Conservation (phyloP, 2,329 filamentous ascomycete species). For the Trichoderma simmonsii region DNA sequence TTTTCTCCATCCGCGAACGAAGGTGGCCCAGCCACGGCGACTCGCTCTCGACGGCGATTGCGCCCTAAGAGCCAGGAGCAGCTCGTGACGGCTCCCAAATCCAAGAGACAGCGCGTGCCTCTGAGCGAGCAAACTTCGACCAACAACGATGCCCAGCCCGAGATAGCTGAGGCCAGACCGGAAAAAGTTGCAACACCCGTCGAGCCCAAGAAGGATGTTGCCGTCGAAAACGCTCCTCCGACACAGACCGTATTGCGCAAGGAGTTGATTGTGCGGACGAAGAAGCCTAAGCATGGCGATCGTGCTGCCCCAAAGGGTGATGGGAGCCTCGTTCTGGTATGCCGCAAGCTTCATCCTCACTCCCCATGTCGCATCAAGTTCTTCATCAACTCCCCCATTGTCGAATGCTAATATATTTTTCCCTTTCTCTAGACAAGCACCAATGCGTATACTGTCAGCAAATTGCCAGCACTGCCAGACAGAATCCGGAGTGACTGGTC, state of each 20-base stretch:
- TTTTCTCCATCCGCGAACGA: conserved; percentile 56
- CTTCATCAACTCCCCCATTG: not conserved
- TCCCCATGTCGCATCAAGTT: conserved; percentile 10
- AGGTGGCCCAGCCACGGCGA: conserved; percentile 53
- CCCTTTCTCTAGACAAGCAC: conserved; percentile 64
- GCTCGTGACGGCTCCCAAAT: conserved; percentile 56
- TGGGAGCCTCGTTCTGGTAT: conserved; percentile 63
- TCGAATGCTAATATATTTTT: conserved; percentile 22
- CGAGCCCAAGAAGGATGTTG: conserved; percentile 43
- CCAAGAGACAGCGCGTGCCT: conserved; percentile 59
- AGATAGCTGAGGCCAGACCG: conserved; percentile 56
- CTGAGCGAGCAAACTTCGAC: conserved; percentile 56
- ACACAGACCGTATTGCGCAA: conserved; percentile 39
- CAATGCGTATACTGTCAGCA: conserved; percentile 79
- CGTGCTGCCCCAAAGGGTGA: conserved; percentile 62
- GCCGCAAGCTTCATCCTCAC: conserved; percentile 26
- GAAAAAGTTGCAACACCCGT: conserved; percentile 45
- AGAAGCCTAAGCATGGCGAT: conserved; percentile 61
- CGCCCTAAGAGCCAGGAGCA: conserved; percentile 56
- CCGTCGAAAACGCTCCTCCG: conserved; percentile 39
- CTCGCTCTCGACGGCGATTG: conserved; percentile 60
- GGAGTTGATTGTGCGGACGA: conserved; percentile 59
- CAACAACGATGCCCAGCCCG: conserved; percentile 48
- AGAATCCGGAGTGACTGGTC: conserved; percentile 64
- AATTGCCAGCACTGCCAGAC: conserved; percentile 78